phyloP scores from a whole-genome alignment of 192 early-diverging fungal genomes.

The Coemansia sp. region DNA sequence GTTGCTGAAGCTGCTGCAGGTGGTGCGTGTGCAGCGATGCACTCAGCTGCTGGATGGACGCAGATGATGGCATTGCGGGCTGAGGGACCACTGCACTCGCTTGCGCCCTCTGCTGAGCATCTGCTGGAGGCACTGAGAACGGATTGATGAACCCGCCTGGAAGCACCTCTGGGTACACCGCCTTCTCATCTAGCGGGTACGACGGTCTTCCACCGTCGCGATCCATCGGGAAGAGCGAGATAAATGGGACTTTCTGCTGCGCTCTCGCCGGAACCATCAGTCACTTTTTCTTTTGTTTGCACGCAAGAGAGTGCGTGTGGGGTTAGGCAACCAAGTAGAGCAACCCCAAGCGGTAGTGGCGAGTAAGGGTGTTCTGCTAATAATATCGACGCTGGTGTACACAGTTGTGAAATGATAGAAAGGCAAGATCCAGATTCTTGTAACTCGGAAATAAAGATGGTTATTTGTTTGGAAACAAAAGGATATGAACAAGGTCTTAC shows the following conservation, averaged over 20 bases:
- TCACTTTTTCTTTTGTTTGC: neutral
- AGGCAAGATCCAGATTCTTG: neutral
- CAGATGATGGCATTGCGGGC: constrained; percentile 11
- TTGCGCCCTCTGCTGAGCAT: neutral
- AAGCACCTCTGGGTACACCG: neutral
- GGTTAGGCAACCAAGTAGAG: neutral
- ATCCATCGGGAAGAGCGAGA: constrained; percentile 14
- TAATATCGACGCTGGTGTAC: neutral
- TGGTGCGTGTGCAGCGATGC: constrained; percentile 13
- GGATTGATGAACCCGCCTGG: constrained; percentile 9
- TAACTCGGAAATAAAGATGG: neutral
- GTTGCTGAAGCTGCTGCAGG: constrained; percentile 15
- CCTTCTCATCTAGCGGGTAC: neutral
- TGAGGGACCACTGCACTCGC: neutral
- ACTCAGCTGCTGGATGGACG: constrained; percentile 20
- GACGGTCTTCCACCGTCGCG: constrained; percentile 4
- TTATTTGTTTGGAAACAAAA: constrained; percentile 11
- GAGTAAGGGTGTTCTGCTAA: neutral
- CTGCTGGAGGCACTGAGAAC: constrained; percentile 1
- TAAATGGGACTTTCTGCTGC: constrained; percentile 6
- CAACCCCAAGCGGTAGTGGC: neutral
- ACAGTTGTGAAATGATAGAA: neutral
- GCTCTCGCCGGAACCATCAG: constrained; percentile 5
- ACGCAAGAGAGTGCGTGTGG: neutral
- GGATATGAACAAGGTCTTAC: neutral